These are phyloP conservation scores for Phaffia rhodozyma DNA, from an alignment of 1,284 basidiomycete genomes.

Conservation along the genomic window DNA sequence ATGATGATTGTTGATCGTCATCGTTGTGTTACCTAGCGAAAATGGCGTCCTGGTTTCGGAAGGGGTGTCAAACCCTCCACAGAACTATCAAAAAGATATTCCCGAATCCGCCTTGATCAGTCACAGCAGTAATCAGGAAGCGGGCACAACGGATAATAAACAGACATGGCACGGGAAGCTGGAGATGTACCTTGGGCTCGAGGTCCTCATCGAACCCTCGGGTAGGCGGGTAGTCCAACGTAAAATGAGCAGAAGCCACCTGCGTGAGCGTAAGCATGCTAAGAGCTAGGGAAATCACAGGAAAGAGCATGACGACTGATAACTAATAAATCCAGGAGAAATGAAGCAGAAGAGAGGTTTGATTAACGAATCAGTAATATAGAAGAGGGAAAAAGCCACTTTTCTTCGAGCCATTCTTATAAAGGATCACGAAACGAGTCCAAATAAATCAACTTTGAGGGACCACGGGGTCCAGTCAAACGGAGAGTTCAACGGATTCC, in stretches of 20 bases:
- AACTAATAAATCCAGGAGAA: background rate
- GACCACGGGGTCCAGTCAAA: background rate
- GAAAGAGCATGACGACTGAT: constrained; percentile 4
- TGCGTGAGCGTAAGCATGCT: constrained; percentile 32
- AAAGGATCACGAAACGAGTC: background rate
- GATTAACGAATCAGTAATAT: background rate
- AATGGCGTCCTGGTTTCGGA: constrained; percentile 47
- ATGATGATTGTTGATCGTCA: constrained; percentile 50
- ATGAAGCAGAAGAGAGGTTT: background rate
- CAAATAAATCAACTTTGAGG: background rate
- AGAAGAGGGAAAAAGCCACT: background rate
- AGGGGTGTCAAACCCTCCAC: constrained; percentile 33
- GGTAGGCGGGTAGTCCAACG: constrained; percentile 51
- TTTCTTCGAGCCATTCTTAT: background rate
- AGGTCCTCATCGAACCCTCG: constrained; percentile 50
- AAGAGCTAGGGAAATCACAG: constrained; percentile 17
- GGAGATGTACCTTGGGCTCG: constrained; percentile 50
- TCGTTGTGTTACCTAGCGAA: constrained; percentile 47
- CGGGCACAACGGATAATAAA: background rate
- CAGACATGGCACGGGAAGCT: constrained; percentile 20
- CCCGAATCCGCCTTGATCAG: constrained; percentile 3
- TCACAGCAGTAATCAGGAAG: background rate
- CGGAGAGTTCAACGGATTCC: background rate
- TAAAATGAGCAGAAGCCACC: constrained; percentile 52
- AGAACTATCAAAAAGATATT: constrained; percentile 27